Base-by-base conservation (phyloP, 805 yeast genomes). In the Isabelozyma heimii region DNA sequence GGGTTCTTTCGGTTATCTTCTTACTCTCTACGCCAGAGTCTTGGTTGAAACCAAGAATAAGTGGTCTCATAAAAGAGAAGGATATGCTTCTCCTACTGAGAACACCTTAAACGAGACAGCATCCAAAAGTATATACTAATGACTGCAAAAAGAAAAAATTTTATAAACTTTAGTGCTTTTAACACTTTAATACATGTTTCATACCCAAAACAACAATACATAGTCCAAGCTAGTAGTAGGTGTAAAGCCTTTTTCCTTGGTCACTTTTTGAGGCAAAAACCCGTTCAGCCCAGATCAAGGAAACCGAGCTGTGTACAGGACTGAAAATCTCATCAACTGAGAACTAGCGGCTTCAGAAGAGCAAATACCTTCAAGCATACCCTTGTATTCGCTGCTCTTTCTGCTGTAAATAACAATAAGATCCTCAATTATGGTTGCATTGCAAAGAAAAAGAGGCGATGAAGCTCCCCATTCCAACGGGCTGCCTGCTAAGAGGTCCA, bases 1-100 rank as follows among this genome's bases (percentile, higher is more conserved):
- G 27, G 99, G 98, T 1, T 89, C 97, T 0, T 59, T 83, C 39
- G 78, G 84, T 1, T 94, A 84, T 71, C 75, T 94, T 58, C 38
- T 79, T 9, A 76, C 72, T 52, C 58, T 53, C 28, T 56, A 55
- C 13, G 72, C 73, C 1, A 56, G 79, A 44, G 66, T 66, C 47
- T 49, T 71, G 15, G 75, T 73, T 2, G 75, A 72, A 46, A 55
- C 74, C 4, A 65, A 58, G 38, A 73, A 69, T 48, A 73, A 73
- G 52, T 73, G 75, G 75, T 52, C 60, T n/a, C 72, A 73, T 49
- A 72, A 60, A 52, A 61, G 69, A 55, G 60, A 62, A 40, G 77
- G 79, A 1, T 73, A 73, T 45, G 62, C 67, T 9, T 47, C 59
- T 16, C 67, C 77, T 4, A 61, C 63, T 37, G 58, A 62, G 20